Percentiles rank a stretch among this genome's conserved stretches.
phyloP scores from a whole-genome alignment of 2,329 filamentous ascomycete species.

The Colletotrichum chrysophilum region DNA sequence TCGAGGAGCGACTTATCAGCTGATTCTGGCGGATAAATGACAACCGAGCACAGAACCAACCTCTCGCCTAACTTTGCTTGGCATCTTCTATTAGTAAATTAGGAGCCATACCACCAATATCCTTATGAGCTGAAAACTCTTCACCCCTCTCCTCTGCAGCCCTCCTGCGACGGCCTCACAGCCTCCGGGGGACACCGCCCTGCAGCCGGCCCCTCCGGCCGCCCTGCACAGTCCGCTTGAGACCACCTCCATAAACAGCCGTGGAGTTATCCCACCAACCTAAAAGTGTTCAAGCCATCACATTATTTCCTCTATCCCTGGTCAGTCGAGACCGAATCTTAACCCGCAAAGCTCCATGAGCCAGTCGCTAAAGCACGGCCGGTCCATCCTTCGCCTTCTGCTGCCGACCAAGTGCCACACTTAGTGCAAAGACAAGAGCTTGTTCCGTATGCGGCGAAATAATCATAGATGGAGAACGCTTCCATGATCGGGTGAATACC shows the following conservation, averaged over 20 bases:
- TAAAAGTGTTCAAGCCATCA: neutral
- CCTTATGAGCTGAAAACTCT: no score
- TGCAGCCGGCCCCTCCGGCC: no score
- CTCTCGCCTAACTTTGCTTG: no score
- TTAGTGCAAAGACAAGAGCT: constrained; percentile 50
- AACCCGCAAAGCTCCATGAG: neutral
- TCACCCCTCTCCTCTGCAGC: no score
- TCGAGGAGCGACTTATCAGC: no score
- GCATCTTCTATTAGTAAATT: no score
- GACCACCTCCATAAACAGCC: neutral
- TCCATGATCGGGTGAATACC: constrained; percentile 28
- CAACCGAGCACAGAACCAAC: no score
- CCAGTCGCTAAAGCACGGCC: neutral
- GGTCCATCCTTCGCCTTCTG: neutral
- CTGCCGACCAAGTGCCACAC: neutral
- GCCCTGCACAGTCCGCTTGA: neutral
- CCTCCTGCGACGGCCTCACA: no score
- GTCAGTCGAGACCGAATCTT: neutral
- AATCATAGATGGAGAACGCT: constrained; percentile 42
- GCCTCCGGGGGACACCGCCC: no score
- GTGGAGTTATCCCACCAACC: neutral
- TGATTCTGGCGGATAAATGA: no score
- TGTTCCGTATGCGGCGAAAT: constrained; percentile 48
- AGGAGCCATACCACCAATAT: no score
- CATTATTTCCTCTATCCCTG: neutral